Base-by-base conservation (phyloP, 2,329 filamentous ascomycete genomes). In the Lachnellula arida region DNA sequence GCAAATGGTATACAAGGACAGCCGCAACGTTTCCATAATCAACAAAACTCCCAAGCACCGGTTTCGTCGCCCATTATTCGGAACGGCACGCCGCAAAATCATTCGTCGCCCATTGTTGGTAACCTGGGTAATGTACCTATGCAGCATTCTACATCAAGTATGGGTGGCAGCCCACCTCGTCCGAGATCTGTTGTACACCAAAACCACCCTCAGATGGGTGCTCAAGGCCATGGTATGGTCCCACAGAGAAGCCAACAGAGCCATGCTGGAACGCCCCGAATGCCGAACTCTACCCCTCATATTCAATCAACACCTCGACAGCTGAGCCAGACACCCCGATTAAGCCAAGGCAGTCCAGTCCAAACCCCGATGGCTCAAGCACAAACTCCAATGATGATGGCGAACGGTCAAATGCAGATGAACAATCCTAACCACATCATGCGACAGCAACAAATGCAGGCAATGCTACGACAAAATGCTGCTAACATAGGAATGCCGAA, bases 41-140 rank as follows among this genome's bases (percentile, higher is more conserved):
- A 69, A 50, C 67, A 70, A 61, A 79, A 83, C 7, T 80, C 83
- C 1, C 85, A 88, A 65, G 75, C 81, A 15, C 79, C 81, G 4
- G 84, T 83, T 1, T 85, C 85, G 8, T 90, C 88, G n/a, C 88
- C 89, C 0, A 75, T 84, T 55, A 71, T 81, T 22, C 78, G 81
- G 14, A 84, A 87, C 63, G 81, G 80, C 22, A 87, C 84, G 1
- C 84, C 84, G 12, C 82, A 84, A 54, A 82, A 80, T 55, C 80
- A 37, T 82, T 86, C 84, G 5, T 87, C 84, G 1, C 85, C 84
- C 8, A 85, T 82, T 76, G 78, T 83, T n/a, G 79, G 79, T 37
- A 65, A 62, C 37, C 66, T 68, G 56, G 63, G 60, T 7, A 64
- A 66, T 57, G 80, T 81, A 25, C 74, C 81, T 0, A 87, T 88